Evolutionary conservation across 495 filamentous ascomycete species (phyloP).

Genomic region (Aspergillus panamensis): DNA sequence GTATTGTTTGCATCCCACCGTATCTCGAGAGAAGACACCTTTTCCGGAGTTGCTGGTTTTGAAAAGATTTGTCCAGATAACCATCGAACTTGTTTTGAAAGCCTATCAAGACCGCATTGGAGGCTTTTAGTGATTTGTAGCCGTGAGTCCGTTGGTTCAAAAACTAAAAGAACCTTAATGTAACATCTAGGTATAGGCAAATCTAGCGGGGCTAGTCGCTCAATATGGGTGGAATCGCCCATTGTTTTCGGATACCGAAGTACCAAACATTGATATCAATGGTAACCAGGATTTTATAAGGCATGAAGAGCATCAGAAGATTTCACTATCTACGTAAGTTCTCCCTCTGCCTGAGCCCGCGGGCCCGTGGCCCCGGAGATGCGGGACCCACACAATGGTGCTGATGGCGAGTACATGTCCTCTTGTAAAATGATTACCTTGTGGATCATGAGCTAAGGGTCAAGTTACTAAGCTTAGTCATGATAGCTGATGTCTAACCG

Average conservation of each 20-base stretch:
- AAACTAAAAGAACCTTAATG: constrained; percentile 13
- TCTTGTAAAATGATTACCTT: no score
- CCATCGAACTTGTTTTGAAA: constrained; percentile 12
- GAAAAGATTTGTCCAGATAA: constrained; percentile 8
- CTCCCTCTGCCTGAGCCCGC: no score
- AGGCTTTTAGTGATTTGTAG: background rate
- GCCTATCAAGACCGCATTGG: constrained; percentile 7
- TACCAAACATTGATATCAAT: no score
- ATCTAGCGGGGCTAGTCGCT: constrained; percentile 12
- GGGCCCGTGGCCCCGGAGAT: no score
- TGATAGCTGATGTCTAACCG: no score
- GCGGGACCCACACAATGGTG: no score
- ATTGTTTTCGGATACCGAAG: background rate
- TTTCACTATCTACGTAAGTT: no score
- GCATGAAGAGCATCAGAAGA: no score
- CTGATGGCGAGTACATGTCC: no score
- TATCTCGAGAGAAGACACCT: constrained; percentile 6
- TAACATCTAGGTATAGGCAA: constrained; percentile 11
- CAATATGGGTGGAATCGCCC: background rate
- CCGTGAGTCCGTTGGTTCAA: background rate
- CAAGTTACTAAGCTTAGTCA: no score
- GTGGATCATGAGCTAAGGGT: no score
- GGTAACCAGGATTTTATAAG: no score
- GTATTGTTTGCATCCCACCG: background rate
- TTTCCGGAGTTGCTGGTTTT: background rate